phyloP scores from a whole-genome alignment of 2,329 filamentous ascomycete species.

The Scytalidium lignicola region DNA sequence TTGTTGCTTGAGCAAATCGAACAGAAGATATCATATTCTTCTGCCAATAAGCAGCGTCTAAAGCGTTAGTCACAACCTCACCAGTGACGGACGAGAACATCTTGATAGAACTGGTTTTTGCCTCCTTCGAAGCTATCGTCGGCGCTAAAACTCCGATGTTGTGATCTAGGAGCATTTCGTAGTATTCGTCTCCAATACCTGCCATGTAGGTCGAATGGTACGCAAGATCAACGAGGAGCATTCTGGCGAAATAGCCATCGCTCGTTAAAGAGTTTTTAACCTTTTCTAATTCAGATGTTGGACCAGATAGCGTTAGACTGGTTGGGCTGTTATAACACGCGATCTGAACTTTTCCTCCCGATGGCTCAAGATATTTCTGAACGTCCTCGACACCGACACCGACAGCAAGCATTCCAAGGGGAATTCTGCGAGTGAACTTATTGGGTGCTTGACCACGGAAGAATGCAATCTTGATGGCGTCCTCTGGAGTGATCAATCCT shows the following conservation, averaged over 20 bases:
- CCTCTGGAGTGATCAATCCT: conserved; percentile 4
- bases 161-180: conserved; percentile 1
- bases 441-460: conserved; percentile 8
- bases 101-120: neutral
- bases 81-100: conserved; percentile 5
- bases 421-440: too few species aligned
- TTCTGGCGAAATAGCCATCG: conserved; percentile 24
- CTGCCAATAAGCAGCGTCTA: conserved; percentile 11
- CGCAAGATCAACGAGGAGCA: conserved; percentile 33
- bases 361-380: neutral
- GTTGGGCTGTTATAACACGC: conserved; percentile 31
- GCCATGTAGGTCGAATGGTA: conserved; percentile 30
- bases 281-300: conserved; percentile 6
- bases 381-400: conserved; percentile 9
- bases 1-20: conserved; percentile 7
- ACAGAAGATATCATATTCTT: conserved; percentile 14
- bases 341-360: conserved; percentile 13
- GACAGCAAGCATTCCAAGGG: conserved; percentile 14
- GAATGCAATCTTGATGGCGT: conserved; percentile 11
- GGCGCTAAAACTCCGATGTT: too few species aligned
- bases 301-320: conserved; percentile 35
- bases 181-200: conserved; percentile 1
- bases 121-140: too few species aligned
- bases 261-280: conserved; percentile 17
- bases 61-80: neutral